Base-by-base conservation (phyloP, 78 protist species). In the Isochrysis galbana region DNA sequence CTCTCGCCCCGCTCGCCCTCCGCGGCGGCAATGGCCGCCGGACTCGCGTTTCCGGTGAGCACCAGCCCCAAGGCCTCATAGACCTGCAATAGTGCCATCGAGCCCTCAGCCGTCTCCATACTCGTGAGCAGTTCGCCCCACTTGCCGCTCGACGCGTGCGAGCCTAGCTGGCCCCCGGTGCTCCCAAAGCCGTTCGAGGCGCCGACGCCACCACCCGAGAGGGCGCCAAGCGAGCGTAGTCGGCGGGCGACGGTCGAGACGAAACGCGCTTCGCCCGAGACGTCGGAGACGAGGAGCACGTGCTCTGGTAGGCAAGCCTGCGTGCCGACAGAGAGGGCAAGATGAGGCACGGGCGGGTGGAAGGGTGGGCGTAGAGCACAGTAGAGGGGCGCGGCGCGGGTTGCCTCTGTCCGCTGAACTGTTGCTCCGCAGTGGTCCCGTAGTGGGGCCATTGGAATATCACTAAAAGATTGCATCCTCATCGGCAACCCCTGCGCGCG, bases 191-290 rank as follows among this genome's bases (percentile, higher is more conserved):
- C 77, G 77, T 7, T 14, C 36, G 23, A 32, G 77, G 41, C 36
- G 77, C 22, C 77, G 36, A 14, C 77, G 5, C 4, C 77, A 36
- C 77, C 36, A n/a, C 61, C 5, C 46, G 91, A 44, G 51, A 87
- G 5, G 51, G 91, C 91, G n/a, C 91, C 91, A 7, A 87, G 91
- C 51, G 48, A 0, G 25, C 5, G 45, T 4, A 87, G 91, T 7
- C 91, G 91, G 4, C 78, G n/a, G 47, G 91, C 74, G 23, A 87
- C 47, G 32, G 91, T 38, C 32, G 78, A 36, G 11, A 22, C 91
- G 74, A 87, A 87, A 36, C 91, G 91, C n/a, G 36, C 3, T 46
- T 87, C 91, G 91, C 91, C 91, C 38, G 51, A 41, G 23, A 54
- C 46, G 69, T 87, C 78, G 5, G 78, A 21, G 19, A 54, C 32